Evolutionary conservation across 2,329 filamentous ascomycete species (phyloP).

Genomic region (Cercospora sp.): DNA sequence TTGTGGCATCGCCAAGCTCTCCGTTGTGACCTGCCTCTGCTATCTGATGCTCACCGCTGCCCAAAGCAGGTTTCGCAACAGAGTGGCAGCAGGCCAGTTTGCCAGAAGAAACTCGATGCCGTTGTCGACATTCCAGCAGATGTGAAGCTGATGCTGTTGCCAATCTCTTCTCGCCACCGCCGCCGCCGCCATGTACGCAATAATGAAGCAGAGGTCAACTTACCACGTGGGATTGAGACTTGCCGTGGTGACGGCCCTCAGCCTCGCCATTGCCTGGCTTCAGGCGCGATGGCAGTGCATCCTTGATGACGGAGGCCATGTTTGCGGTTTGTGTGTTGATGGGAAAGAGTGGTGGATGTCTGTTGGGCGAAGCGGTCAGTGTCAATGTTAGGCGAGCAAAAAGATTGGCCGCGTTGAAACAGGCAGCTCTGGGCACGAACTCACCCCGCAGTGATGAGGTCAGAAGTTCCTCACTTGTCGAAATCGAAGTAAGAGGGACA

Average conservation of each 20-base stretch:
- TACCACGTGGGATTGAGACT: slow-evolving; percentile 83
- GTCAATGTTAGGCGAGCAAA: slow-evolving; percentile 11
- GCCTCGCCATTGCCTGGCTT: slow-evolving; percentile 57
- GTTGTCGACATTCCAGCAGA: background rate
- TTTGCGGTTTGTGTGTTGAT: slow-evolving; percentile 21
- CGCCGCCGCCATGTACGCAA: slow-evolving; percentile 11
- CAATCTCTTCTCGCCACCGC: background rate
- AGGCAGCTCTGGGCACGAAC: slow-evolving; percentile 7
- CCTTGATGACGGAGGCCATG: slow-evolving; percentile 60
- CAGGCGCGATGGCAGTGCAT: slow-evolving; percentile 80
- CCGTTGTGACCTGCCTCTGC: background rate
- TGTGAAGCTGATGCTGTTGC: background rate
- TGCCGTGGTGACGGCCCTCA: slow-evolving; percentile 69
- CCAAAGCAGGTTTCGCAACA: background rate
- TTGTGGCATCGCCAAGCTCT: background rate
- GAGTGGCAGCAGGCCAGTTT: background rate
- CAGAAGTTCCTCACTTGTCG: slow-evolving; percentile 1
- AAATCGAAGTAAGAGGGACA: background rate
- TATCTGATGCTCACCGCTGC: background rate
- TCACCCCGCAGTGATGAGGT: slow-evolving; percentile 14
- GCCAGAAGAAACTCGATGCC: background rate
- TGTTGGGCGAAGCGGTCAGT: slow-evolving; percentile 20
- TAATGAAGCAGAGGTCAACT: slow-evolving; percentile 45
- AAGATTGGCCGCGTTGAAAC: slow-evolving; percentile 14
- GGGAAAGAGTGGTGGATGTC: slow-evolving; percentile 12